These are phyloP conservation scores for Microglena sp. DNA, from an alignment of 139 green algal species.

Conservation along the genomic window DNA sequence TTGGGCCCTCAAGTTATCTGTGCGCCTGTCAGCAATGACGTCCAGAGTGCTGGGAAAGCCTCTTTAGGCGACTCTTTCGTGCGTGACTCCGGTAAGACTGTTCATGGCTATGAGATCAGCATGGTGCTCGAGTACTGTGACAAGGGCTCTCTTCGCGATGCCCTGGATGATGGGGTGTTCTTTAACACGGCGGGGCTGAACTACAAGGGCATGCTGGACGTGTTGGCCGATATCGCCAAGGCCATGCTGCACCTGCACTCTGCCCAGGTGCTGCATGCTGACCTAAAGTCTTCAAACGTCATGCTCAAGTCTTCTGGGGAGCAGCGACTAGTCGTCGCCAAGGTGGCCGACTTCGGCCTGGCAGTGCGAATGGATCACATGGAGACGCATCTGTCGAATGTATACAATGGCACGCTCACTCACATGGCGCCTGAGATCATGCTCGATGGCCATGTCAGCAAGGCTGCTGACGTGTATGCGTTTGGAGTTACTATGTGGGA, in stretches of 20 bases:
- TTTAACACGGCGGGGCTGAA: constrained; percentile 8
- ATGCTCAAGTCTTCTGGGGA: constrained; percentile 45
- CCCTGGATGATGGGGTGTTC: constrained; percentile 27
- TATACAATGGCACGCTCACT: constrained; percentile 27
- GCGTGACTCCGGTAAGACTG: neutral
- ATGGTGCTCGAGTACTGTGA: constrained; percentile 49
- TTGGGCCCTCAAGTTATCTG: neutral
- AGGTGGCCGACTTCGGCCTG: constrained; percentile 41
- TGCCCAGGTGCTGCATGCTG: constrained; percentile 37
- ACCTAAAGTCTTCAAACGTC: constrained; percentile 59
- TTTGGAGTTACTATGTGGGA: constrained; percentile 46
- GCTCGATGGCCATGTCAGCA: constrained; percentile 32
- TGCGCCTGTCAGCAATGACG: neutral
- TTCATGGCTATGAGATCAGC: constrained; percentile 26
- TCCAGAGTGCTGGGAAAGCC: neutral
- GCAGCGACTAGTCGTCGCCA: neutral
- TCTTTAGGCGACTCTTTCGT: neutral
- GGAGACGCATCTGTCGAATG: constrained; percentile 21
- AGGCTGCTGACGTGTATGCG: constrained; percentile 31
- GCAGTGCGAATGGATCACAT: constrained; percentile 23
- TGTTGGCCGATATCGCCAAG: constrained; percentile 33
- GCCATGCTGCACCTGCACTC: constrained; percentile 48
- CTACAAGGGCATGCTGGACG: constrained; percentile 34
- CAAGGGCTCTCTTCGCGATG: constrained; percentile 28
- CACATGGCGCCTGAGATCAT: constrained; percentile 40